Evolutionary conservation across 352 stramenopile genomes (phyloP).

Genomic region (Pythium sukuiense): DNA sequence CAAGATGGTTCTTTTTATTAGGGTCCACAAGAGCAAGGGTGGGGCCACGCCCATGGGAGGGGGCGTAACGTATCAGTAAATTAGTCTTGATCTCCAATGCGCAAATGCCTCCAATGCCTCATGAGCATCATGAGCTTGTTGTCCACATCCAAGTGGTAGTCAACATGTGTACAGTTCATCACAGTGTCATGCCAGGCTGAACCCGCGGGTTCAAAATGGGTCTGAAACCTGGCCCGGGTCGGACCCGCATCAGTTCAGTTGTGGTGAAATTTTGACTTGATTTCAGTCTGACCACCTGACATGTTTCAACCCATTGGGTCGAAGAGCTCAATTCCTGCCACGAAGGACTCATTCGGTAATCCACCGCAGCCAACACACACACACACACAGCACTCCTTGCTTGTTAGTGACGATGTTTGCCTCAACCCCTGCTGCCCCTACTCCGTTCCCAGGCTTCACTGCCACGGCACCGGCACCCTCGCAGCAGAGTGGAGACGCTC

Average conservation of each 20-base stretch:
- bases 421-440: too few species aligned
- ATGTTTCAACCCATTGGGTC: not conserved
- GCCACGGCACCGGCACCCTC: not conserved
- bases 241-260: not conserved
- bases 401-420: not conserved
- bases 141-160: not conserved
- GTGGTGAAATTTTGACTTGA: slow-evolving; percentile 6
- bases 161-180: not conserved
- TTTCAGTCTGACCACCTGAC: slow-evolving; percentile 7
- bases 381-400: not conserved
- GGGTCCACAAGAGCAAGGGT: not conserved
- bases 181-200: not conserved
- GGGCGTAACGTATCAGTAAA: not conserved
- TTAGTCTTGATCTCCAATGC: not conserved
- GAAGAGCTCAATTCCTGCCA: not conserved
- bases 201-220: not conserved
- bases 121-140: not conserved
- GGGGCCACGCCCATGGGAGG: not conserved
- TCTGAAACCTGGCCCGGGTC: not conserved
- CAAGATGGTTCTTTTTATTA: not conserved
- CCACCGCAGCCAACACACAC: not conserved
- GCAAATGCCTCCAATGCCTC: not conserved
- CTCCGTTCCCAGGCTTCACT: not conserved
- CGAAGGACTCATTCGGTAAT: not conserved
- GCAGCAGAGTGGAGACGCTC: not conserved